A percentile compares a stretch with the other conserved stretches of the same genome.
Evolutionary conservation across 106 monocot species (phyloP).

Genomic region (Allium sativum): DNA sequence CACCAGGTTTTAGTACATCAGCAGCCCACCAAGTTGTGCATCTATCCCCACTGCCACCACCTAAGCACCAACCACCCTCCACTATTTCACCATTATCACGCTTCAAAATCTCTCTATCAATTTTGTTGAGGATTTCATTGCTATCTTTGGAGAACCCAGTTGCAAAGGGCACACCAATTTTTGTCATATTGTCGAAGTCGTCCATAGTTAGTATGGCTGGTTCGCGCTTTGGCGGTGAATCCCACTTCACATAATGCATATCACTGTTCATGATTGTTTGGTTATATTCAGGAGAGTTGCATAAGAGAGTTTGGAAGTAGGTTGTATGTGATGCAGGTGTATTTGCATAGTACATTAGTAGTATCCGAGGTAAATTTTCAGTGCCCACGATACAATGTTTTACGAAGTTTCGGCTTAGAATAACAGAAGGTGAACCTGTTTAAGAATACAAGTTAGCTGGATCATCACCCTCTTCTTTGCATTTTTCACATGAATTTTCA

Average conservation of each 20-base stretch:
- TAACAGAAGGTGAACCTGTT: constrained; percentile 70
- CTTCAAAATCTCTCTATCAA: constrained; percentile 53
- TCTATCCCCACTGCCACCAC: constrained; percentile 26
- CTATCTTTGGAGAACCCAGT: constrained; percentile 34
- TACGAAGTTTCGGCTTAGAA: constrained; percentile 73
- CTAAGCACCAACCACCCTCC: constrained; percentile 88
- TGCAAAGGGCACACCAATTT: constrained; percentile 55
- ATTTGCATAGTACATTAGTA: constrained; percentile 84
- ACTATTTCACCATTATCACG: constrained; percentile 26
- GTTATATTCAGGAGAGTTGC: constrained; percentile 68
- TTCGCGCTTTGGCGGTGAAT: constrained; percentile 18
- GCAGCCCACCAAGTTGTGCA: constrained; percentile 50
- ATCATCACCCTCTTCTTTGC: too few relatives aligned
- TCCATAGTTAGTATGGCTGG: constrained; percentile 10
- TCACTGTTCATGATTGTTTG: constrained; percentile 55
- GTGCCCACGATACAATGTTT: constrained; percentile 72
- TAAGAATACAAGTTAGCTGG: background rate
- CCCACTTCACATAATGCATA: constrained; percentile 39
- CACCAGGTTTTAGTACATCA: constrained; percentile 58
- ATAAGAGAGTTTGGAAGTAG: constrained; percentile 91
- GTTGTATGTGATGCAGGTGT: constrained; percentile 53
- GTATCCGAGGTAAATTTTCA: constrained; percentile 77
- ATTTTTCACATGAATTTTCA: too few relatives aligned
- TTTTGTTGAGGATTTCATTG: constrained; percentile 36
- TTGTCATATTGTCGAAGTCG: constrained; percentile 42